Percentiles rank a stretch among this genome's conserved stretches.
These are phyloP conservation scores for Neurospora pannonica DNA, from an alignment of 495 filamentous ascomycete species.

Conservation along the genomic window DNA sequence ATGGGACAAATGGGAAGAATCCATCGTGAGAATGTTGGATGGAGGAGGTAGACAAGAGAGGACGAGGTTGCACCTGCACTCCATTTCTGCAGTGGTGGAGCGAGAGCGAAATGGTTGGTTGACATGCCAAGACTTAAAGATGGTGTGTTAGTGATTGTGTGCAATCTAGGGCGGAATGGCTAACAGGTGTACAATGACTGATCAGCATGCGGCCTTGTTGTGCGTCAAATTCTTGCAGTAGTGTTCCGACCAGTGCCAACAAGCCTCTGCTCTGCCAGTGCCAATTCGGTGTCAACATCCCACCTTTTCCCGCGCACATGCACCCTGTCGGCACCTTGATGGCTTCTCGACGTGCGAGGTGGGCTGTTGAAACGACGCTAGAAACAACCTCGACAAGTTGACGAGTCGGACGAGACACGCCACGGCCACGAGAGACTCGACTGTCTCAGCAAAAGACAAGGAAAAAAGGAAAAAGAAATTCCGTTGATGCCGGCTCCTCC, in stretches of 20 bases:
- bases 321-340: neutral
- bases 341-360: neutral
- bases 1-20: neutral
- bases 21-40: neutral
- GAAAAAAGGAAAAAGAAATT: neutral
- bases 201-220: neutral
- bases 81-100: neutral
- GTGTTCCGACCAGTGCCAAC: neutral
- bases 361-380: neutral
- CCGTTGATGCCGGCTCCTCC: neutral
- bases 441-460: neutral
- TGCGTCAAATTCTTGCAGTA: neutral
- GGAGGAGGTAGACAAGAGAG: neutral
- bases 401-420: neutral
- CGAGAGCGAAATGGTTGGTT: neutral
- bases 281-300: neutral
- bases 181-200: neutral
- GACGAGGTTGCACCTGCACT: neutral
- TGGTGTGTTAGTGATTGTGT: neutral
- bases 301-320: neutral
- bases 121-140: neutral
- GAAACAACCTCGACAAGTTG: neutral
- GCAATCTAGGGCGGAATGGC: neutral
- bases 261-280: neutral
- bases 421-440: neutral